Percentiles rank a stretch among this genome's conserved stretches.
These are phyloP conservation scores for Sphagnum magellanicum DNA, from an alignment of 228 moss, liverwort and hornwort species.

Conservation along the genomic window DNA sequence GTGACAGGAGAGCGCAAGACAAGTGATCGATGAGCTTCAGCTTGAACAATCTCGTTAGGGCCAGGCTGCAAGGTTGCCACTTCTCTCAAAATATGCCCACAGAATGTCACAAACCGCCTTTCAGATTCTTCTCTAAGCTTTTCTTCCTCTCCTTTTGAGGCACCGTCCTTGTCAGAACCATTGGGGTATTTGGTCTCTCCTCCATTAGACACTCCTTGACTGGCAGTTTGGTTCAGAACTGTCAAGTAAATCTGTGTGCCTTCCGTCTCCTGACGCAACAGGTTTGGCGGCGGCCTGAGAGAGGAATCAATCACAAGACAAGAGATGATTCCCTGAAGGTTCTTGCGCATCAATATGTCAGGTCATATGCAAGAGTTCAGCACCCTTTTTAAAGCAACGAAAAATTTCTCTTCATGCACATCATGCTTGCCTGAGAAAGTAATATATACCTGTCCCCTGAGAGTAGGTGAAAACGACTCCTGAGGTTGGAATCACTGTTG, in stretches of 20 bases:
- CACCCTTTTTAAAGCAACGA: no score
- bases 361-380: no score
- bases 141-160: slow-evolving; percentile 23
- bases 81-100: slow-evolving; percentile 47
- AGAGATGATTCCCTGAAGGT: background rate
- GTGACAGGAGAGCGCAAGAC: slow-evolving; percentile 47
- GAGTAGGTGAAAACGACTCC: slow-evolving; percentile 36
- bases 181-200: background rate
- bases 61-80: slow-evolving; percentile 37
- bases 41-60: slow-evolving; percentile 40
- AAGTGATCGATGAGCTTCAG: slow-evolving; percentile 39
- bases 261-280: slow-evolving; percentile 47
- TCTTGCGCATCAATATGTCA: no score
- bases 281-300: slow-evolving; percentile 45
- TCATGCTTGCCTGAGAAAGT: no score
- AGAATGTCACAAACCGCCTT: slow-evolving; percentile 37
- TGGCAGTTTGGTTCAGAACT: slow-evolving; percentile 30
- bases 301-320: background rate
- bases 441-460: slow-evolving; percentile 34
- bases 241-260: slow-evolving; percentile 44
- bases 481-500: slow-evolving; percentile 38
- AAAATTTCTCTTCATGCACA: no score
- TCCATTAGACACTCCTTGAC: background rate
- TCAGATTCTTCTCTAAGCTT: slow-evolving; percentile 48
- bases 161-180: slow-evolving; percentile 2